These are phyloP conservation scores for Zasmidium angulare DNA, from an alignment of 2,329 filamentous ascomycete species.

Conservation along the genomic window DNA sequence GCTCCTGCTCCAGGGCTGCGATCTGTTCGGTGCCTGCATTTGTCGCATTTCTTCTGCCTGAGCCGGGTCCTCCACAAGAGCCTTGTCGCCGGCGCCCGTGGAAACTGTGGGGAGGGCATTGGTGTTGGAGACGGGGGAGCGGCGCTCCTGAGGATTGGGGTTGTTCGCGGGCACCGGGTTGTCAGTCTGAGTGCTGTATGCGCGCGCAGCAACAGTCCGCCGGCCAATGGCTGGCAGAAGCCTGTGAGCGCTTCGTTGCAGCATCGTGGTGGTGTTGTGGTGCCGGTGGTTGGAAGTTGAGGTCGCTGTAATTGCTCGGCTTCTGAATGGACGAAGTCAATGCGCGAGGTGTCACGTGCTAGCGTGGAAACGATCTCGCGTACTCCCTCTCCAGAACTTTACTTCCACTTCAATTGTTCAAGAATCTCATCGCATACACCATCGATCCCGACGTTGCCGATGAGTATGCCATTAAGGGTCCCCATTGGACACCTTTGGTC, in stretches of 20 bases:
- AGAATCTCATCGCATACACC: neutral
- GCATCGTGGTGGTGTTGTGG: conserved; percentile 21
- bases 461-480: too few relatives aligned
- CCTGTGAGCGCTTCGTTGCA: conserved; percentile 27
- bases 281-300: neutral
- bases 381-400: too few relatives aligned
- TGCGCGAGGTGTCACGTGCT: neutral
- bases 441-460: too few relatives aligned
- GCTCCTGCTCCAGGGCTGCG: conserved; percentile 77
- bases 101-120: conserved; percentile 58
- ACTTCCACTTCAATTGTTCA: neutral
- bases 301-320: neutral
- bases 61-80: conserved; percentile 56
- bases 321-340: neutral
- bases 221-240: conserved; percentile 25
- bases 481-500: too few relatives aligned
- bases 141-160: conserved; percentile 52
- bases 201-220: conserved; percentile 12
- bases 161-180: conserved; percentile 63
- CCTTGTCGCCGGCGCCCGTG: conserved; percentile 50
- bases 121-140: conserved; percentile 55
- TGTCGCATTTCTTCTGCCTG: conserved; percentile 58
- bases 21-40: conserved; percentile 83
- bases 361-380: neutral
- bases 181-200: conserved; percentile 32